These are phyloP conservation scores for Cynanchum wilfordii DNA, from an alignment of 257 asterid genomes.

Conservation along the genomic window DNA sequence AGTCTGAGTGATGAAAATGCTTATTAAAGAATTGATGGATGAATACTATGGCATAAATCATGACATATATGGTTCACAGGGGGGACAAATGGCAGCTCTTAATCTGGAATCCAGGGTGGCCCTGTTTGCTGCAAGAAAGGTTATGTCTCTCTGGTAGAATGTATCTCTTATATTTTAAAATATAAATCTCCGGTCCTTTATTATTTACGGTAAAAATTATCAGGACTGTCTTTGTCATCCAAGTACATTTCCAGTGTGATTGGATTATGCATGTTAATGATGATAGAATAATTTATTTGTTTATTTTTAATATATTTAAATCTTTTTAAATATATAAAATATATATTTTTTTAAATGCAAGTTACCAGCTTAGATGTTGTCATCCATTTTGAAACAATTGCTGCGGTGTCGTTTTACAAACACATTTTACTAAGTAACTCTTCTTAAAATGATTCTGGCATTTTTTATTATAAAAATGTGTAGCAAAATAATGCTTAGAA, in stretches of 20 bases:
- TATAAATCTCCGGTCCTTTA: background rate
- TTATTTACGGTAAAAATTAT: background rate
- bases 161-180: background rate
- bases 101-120: constrained; percentile 72
- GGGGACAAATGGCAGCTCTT: constrained; percentile 74
- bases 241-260: background rate
- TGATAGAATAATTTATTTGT: background rate
- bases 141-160: constrained; percentile 18
- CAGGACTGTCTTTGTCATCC: background rate
- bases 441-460: background rate
- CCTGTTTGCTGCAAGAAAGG: constrained; percentile 81
- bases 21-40: background rate
- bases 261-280: background rate
- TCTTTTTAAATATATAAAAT: too few species aligned
- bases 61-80: constrained; percentile 39
- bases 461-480: background rate
- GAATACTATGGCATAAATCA: background rate
- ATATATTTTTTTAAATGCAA: background rate
- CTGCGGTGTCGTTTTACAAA: too few species aligned
- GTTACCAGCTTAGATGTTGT: background rate
- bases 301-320: too few species aligned
- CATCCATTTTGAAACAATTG: background rate
- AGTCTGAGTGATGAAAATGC: background rate
- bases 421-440: background rate
- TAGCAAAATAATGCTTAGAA: background rate